phyloP scores from a whole-genome alignment of 306 rosid species.

The Albizia julibrissin region DNA sequence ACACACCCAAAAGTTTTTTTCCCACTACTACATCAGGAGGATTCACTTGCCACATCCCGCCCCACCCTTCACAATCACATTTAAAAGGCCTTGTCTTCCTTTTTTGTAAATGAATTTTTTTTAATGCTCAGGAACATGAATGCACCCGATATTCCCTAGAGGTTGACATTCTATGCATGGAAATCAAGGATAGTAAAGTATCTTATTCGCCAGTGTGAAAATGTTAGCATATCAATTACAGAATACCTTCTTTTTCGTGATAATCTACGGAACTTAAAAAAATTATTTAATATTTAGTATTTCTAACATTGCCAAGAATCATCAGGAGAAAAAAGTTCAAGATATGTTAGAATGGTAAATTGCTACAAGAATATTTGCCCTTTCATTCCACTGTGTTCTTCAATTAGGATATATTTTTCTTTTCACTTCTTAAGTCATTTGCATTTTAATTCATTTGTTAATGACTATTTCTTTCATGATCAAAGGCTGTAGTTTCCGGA shows the following conservation, averaged over 20 bases:
- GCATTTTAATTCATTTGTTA: not conserved
- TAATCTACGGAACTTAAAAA: not conserved
- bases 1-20: not conserved
- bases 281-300: not conserved
- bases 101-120: not conserved
- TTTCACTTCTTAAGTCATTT: not conserved
- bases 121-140: not conserved
- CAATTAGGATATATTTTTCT: not conserved
- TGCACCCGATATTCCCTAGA: not conserved
- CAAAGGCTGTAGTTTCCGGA: not conserved
- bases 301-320: not conserved
- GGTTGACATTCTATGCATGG: not conserved
- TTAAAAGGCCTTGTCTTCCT: not conserved
- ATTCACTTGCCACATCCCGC: not conserved
- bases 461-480: not conserved
- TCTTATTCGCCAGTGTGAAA: not conserved
- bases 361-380: not conserved
- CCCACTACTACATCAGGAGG: not conserved
- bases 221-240: not conserved
- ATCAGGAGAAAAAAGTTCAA: not conserved
- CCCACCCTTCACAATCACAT: not conserved
- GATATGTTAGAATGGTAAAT: not conserved
- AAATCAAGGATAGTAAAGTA: not conserved
- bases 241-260: not conserved
- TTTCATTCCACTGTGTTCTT: not conserved